Evolutionary conservation across 768 basidiomycete genomes (phyloP), one percentile per base, ranked within the genome.

Genomic region (Boletus speciosus): DNA sequence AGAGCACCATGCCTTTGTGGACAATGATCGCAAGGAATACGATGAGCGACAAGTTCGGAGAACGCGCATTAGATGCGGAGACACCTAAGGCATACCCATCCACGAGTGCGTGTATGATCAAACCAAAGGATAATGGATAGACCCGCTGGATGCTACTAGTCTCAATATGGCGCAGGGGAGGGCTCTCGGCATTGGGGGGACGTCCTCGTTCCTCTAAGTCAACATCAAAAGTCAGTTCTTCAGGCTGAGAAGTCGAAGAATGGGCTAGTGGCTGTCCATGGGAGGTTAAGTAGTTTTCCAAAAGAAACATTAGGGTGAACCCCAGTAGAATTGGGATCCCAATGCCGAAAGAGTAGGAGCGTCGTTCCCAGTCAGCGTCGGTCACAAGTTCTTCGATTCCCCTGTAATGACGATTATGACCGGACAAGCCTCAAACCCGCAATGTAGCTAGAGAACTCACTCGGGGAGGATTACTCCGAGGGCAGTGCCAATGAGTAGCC

Each of bases 21-120:
- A 98, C 76, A 45, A 91, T 78, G 39, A 99, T 81, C 3, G 97
- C 95, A 23, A 97, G 66, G 67, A 98, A 98, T 4, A 99, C 88
- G 40, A 98, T 77, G 10, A 93, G 64, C 1, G 94, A 90, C 32
- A 98, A 66, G 35, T 74, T 77, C 23, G 74, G 75, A 16, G 74
- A 71, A 52, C 58, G 73, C 1, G 70, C 53, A 19, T 66, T 64
- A 10, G 86, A 72, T 12, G 81, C 78, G 3, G 89, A 87, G 19
- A 93, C 88, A 23, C 96, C 97, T 37, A 98, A 75, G 3, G 92
- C 93, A 53, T 97, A 84, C 4, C 97, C 95, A 69, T 99, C 97
- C 0, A 93, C 90, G 45, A 94, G 77, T 1, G 85, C 90, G 65
- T 99, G 96, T 25, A 93, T 81, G 25, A 92, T 79, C 42, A 98